phyloP scores from a whole-genome alignment of 2,329 filamentous ascomycete genomes.

The Acarospora socialis region DNA sequence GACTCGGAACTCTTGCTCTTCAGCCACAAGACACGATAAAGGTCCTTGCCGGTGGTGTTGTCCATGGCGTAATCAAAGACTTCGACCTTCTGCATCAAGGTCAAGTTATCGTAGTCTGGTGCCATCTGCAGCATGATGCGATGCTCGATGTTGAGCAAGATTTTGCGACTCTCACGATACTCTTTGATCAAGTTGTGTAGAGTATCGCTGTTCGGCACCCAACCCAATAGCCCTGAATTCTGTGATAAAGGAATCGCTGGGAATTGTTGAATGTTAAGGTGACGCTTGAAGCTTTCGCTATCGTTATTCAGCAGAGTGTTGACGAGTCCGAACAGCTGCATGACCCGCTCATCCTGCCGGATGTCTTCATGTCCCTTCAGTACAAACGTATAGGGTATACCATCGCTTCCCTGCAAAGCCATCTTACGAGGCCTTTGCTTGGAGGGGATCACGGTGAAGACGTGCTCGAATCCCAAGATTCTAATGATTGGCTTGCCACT shows the following conservation, averaged over 20 bases:
- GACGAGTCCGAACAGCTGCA: slow-evolving; percentile 96
- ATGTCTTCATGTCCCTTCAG: slow-evolving; percentile 99
- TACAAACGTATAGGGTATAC: slow-evolving; percentile 70
- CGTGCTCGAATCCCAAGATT: slow-evolving; percentile 80
- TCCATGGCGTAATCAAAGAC: slow-evolving; percentile 98
- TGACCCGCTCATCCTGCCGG: slow-evolving; percentile 94
- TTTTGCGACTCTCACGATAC: slow-evolving; percentile 93
- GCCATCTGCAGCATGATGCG: slow-evolving; percentile 99
- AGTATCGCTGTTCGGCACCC: slow-evolving; percentile 96
- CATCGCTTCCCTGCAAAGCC: slow-evolving; percentile 77
- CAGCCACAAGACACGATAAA: slow-evolving; percentile 95
- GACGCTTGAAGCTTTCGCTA: slow-evolving; percentile 90
- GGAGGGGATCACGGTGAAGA: slow-evolving; percentile 83
- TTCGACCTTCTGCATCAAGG: slow-evolving; percentile 99
- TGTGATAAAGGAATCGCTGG: slow-evolving; percentile 95
- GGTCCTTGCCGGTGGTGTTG: slow-evolving; percentile 95
- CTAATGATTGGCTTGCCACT: slow-evolving; percentile 66
- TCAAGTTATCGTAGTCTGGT: slow-evolving; percentile 95
- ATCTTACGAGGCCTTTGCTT: slow-evolving; percentile 92
- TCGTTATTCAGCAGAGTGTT: slow-evolving; percentile 92
- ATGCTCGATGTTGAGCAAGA: slow-evolving; percentile 96
- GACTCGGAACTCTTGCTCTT: slow-evolving; percentile 97
- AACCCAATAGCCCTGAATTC: slow-evolving; percentile 86
- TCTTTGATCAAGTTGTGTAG: slow-evolving; percentile 92
- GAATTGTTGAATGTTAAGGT: slow-evolving; percentile 91